phyloP scores from a whole-genome alignment of 2,329 filamentous ascomycete species.

The Pseudonectria foliicola region DNA sequence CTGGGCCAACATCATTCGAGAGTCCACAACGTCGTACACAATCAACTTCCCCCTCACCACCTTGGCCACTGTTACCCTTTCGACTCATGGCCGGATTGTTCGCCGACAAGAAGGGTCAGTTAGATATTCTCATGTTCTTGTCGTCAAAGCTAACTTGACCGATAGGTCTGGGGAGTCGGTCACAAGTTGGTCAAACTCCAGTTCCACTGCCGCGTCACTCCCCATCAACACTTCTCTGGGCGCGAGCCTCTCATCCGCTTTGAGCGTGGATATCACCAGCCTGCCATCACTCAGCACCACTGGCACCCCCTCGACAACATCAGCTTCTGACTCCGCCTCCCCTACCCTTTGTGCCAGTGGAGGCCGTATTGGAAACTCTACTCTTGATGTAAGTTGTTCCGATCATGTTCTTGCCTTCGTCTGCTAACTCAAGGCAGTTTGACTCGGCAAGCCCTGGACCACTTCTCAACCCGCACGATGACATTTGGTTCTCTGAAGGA shows the following conservation, averaged over 20 bases:
- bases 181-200: slow-evolving; percentile 26
- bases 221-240: slow-evolving; percentile 15
- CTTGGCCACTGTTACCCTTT: slow-evolving; percentile 26
- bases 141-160: slow-evolving; percentile 5
- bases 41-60: slow-evolving; percentile 33
- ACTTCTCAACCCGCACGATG: slow-evolving; percentile 32
- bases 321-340: slow-evolving; percentile 5
- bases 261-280: slow-evolving; percentile 3
- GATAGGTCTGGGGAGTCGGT: slow-evolving; percentile 11
- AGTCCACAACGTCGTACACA: slow-evolving; percentile 34
- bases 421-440: slow-evolving; percentile 25
- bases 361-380: slow-evolving; percentile 30
- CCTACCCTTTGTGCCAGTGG: slow-evolving; percentile 22
- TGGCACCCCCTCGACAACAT: slow-evolving; percentile 3
- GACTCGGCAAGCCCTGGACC: slow-evolving; percentile 29
- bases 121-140: neutral
- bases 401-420: neutral
- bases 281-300: slow-evolving; percentile 5
- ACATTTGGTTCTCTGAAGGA: slow-evolving; percentile 36
- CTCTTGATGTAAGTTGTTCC: slow-evolving; percentile 28
- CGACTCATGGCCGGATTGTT: slow-evolving; percentile 18
- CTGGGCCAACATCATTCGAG: slow-evolving; percentile 32
- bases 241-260: slow-evolving; percentile 24
- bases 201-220: slow-evolving; percentile 10
- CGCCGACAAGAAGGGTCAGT: slow-evolving; percentile 25